Base-by-base conservation (phyloP, 2,329 filamentous ascomycete genomes). In the Fusarium ambrosium region DNA sequence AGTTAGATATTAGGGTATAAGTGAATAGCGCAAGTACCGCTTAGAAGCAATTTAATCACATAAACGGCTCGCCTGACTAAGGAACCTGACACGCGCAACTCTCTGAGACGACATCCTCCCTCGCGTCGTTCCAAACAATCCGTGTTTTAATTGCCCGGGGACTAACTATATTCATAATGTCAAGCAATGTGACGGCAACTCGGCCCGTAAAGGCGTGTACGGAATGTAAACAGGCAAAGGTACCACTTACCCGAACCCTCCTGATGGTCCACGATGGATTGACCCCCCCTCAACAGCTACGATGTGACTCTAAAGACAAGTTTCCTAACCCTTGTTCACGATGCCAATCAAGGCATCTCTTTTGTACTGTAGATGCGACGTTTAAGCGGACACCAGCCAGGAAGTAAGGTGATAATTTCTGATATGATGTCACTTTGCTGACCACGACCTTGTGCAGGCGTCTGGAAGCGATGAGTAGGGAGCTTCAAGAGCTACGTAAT, bases 241-340 rank as follows among this genome's bases (percentile, higher is more conserved):
- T 73, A 63, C 9, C 6, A 7, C 4, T 18, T 3, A 5, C 0
- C 10, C 14, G 18, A 11, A n/a, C 29, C 27, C 11, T 45, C 27
- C 10, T n/a, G 14, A 20, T 13, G 24, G 13, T 13, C n/a, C 3
- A 27, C 2, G 24, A 4, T 6, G 18, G 2, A 29, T 62, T 72
- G 37, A 72, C 36, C 5, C 13, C 11, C 11, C 11, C 4, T 4
- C 20, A 22, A 8, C 10, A 76, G 74, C 29, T 76, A 10, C 70
- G 71, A 55, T 76, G 73, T 45, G 73, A 76, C 43, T 76, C 74
- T n/a, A 76, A 72, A 41, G 73, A 68, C 18, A 69, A 41, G 7
- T 76, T 74, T 18, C 74, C 74, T 14, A 69, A 76, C 22, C 74
- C 74, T 6, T 76, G 73, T 36, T 70, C 74, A 16, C 65, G 74